phyloP scores from a whole-genome alignment of 176 grass and related monocot species.

The Lolium rigidum region DNA sequence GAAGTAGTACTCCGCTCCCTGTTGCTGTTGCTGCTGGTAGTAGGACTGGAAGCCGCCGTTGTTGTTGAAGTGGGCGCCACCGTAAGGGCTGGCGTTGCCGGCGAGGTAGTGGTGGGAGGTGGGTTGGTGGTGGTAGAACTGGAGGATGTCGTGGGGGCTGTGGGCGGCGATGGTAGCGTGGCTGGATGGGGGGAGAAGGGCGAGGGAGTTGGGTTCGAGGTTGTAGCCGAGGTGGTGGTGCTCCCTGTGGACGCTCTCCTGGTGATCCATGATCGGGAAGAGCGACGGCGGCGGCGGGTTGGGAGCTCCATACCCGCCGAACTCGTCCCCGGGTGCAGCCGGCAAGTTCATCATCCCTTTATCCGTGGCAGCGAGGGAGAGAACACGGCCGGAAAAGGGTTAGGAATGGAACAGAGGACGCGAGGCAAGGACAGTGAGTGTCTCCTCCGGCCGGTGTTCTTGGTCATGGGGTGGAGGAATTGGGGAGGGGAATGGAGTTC shows the following conservation, averaged over 20 bases:
- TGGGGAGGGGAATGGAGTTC: neutral
- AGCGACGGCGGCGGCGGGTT: constrained; percentile 18
- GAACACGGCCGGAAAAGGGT: constrained; percentile 46
- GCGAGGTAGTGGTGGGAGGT: constrained; percentile 59
- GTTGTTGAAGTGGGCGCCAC: neutral
- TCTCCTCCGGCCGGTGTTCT: neutral
- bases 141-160: constrained; percentile 51
- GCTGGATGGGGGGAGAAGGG: constrained; percentile 48
- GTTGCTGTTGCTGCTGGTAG: constrained; percentile 42
- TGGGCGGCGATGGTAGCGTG: constrained; percentile 47
- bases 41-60: constrained; percentile 38
- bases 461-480: neutral
- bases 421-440: constrained; percentile 39
- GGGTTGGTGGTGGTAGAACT: constrained; percentile 54
- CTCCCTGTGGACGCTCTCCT: constrained; percentile 53
- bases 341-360: constrained; percentile 56
- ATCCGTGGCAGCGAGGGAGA: neutral
- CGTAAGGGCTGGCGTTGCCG: constrained; percentile 26
- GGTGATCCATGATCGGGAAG: constrained; percentile 57
- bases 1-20: constrained; percentile 59
- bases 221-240: constrained; percentile 54
- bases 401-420: constrained; percentile 50
- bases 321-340: constrained; percentile 43
- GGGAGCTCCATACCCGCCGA: constrained; percentile 39
- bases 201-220: constrained; percentile 53